phyloP scores from a whole-genome alignment of 257 asterid genomes.

The Solanum tarapatanum region DNA sequence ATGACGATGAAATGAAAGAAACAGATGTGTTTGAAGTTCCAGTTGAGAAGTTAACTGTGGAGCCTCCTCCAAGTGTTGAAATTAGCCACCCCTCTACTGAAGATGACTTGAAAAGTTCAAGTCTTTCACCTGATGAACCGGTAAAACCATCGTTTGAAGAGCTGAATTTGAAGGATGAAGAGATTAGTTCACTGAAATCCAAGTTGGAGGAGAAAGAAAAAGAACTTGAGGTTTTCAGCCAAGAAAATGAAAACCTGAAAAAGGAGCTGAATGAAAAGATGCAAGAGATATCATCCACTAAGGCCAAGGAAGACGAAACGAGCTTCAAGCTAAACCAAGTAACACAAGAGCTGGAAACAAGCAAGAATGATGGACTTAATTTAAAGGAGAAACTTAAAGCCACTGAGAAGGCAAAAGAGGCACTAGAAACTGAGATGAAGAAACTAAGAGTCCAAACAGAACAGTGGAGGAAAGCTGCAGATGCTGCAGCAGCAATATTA shows the following conservation, averaged over 20 bases:
- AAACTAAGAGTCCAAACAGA: slow-evolving; percentile 78
- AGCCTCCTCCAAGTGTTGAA: slow-evolving; percentile 12
- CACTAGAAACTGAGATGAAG: slow-evolving; percentile 71
- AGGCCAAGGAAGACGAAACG: slow-evolving; percentile 29
- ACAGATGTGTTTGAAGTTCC: slow-evolving; percentile 78
- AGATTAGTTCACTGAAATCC: slow-evolving; percentile 22
- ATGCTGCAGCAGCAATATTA: slow-evolving; percentile 81
- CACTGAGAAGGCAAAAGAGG: slow-evolving; percentile 43
- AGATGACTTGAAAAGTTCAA: not conserved
- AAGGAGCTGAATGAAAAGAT: slow-evolving; percentile 32
- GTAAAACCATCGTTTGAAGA: slow-evolving; percentile 25
- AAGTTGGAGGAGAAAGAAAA: slow-evolving; percentile 48
- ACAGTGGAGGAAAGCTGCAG: slow-evolving; percentile 98
- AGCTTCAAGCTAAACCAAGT: slow-evolving; percentile 21
- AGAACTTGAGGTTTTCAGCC: slow-evolving; percentile 18
- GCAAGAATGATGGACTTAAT: slow-evolving; percentile 18
- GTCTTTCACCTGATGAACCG: slow-evolving; percentile 1
- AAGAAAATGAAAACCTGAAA: slow-evolving; percentile 41
- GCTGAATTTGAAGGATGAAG: slow-evolving; percentile 36
- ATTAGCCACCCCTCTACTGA: not conserved
- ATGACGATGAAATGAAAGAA: slow-evolving; percentile 40
- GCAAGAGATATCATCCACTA: slow-evolving; percentile 24
- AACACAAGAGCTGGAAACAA: slow-evolving; percentile 47
- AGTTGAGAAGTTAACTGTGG: slow-evolving; percentile 25
- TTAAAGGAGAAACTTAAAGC: slow-evolving; percentile 38